Base-by-base conservation (phyloP, 1,139 yeast species). In the Debaryomyces psychrophilus region DNA sequence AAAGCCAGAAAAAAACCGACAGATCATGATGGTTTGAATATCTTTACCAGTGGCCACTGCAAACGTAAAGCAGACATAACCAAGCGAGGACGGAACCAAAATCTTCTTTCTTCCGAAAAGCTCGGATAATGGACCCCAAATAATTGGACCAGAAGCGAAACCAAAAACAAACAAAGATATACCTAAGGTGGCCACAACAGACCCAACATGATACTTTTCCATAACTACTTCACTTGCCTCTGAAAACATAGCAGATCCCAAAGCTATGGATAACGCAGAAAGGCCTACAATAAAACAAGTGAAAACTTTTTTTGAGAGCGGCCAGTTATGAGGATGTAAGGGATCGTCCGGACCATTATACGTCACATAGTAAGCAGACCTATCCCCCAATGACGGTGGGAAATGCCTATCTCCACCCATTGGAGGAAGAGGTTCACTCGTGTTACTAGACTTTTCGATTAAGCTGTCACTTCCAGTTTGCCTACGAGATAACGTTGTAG, bases 1-100 rank as follows among this genome's bases (percentile, higher is more conserved):
- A 54, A 83, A 75, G 29, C 95, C 95, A 28, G 82, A 81, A 61
- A 88, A 85, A 63, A 87, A 88, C 50, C 96, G 76, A 62, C 89
- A 80, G 37, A 88, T 65, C 71, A 87, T 64, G 48, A 87, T 69
- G 0, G 95, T 83, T 62, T 88, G 95, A 28, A 87, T 54, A 57
- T 88, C 83, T 59, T 85, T 75, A 29, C 87, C 88, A 8, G 88
- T 76, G 2, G 90, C 95, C 22, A 79, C 81, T 1, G 85, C 93
- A 59, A 86, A 87, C 37, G 78, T 73, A 64, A 88, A 87, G 41
- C 81, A 59, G 22, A 77, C 68, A 59, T 79, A 81, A 1, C 85
- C 79, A 35, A 87, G 69, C 8, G 76, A 61, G 2, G 90, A 79
- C 1, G 79, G 50, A 1, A 85, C 49, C 38, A 85, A 54, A 9